A percentile compares a stretch with the other conserved stretches of the same genome.
Conservation (phyloP, 164 flowering plant genomes). For the Vitis vinifera region DNA sequence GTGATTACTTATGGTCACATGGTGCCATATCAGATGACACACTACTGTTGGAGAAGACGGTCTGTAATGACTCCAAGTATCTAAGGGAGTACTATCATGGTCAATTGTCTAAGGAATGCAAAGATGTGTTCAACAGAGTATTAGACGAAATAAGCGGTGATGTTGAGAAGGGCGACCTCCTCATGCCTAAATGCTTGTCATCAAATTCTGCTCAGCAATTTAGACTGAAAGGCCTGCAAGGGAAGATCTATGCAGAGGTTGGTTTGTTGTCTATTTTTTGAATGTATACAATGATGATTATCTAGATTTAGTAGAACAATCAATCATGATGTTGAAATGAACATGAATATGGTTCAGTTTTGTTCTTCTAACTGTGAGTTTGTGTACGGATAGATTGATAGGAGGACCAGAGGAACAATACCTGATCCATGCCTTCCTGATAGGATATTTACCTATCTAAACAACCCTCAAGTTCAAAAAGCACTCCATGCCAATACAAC, state of each 20-base stretch:
- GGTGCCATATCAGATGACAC: constrained; percentile 43
- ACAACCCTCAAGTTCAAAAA: constrained; percentile 37
- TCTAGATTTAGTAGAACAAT: no score
- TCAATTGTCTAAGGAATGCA: constrained; percentile 25
- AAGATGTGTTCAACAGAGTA: constrained; percentile 30
- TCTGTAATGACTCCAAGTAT: constrained; percentile 31
- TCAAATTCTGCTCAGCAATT: constrained; percentile 11
- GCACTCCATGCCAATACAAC: constrained; percentile 47
- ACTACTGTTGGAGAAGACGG: constrained; percentile 24
- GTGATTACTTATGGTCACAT: constrained; percentile 39
- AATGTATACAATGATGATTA: no score
- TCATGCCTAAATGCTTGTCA: constrained; percentile 25
- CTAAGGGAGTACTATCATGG: constrained; percentile 16
- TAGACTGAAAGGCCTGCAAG: constrained; percentile 4
- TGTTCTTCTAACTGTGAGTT: background rate
- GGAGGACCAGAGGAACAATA: background rate
- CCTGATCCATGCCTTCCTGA: constrained; percentile 44
- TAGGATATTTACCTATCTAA: constrained; percentile 36
- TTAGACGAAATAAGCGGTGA: constrained; percentile 25
- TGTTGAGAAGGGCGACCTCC: constrained; percentile 21
- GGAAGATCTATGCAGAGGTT: constrained; percentile 22
- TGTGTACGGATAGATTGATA: background rate
- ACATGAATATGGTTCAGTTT: no score
- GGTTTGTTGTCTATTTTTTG: background rate
- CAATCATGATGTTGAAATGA: no score